Conservation (phyloP, 768 basidiomycete species). For the Kondoa subrosea region DNA sequence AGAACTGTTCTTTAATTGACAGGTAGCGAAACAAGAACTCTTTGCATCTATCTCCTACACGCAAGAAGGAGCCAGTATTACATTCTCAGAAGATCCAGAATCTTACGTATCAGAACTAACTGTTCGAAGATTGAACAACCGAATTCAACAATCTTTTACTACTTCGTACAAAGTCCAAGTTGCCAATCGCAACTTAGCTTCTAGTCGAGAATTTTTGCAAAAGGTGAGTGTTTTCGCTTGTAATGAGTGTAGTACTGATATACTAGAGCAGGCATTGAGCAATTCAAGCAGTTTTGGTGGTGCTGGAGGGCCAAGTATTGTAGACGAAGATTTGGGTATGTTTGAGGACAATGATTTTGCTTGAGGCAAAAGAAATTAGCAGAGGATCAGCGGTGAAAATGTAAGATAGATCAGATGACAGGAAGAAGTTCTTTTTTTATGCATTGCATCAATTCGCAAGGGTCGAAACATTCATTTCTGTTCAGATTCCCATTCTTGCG, state of each 20-base stretch:
- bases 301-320: background rate
- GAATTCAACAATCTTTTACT: background rate
- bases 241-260: background rate
- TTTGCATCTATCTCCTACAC: background rate
- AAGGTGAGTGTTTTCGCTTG: background rate
- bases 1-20: too few species aligned
- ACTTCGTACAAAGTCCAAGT: background rate
- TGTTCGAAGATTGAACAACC: background rate
- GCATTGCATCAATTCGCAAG: too few species aligned
- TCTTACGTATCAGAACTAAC: background rate
- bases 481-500: background rate
- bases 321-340: background rate
- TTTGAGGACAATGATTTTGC: background rate
- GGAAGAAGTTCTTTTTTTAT: too few species aligned
- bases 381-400: background rate
- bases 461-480: background rate
- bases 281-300: background rate
- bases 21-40: background rate
- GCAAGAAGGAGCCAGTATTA: background rate
- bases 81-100: conserved; percentile 5
- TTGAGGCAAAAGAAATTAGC: background rate
- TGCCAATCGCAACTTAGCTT: background rate
- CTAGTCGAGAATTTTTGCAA: background rate
- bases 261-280: background rate
- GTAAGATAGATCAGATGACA: background rate